These are phyloP conservation scores for Centaurea solstitialis DNA, from an alignment of 129 eudicot species.

Conservation along the genomic window DNA sequence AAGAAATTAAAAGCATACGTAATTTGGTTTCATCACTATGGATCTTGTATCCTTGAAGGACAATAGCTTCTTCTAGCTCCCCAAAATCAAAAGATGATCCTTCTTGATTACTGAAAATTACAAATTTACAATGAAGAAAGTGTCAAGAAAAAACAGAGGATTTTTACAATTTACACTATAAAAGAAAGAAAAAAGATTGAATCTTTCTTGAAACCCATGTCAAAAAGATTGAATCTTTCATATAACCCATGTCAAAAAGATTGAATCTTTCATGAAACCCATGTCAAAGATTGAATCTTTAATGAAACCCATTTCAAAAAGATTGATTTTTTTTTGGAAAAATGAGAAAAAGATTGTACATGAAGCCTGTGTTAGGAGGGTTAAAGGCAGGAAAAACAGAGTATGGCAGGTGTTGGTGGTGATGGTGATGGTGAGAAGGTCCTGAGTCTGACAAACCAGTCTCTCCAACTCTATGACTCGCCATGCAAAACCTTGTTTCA, in stretches of 20 bases:
- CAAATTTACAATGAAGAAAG: conserved; percentile 17
- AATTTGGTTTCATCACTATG: conserved; percentile 71
- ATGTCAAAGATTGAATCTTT: no score
- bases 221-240: conserved; percentile 10
- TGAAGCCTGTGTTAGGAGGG: conserved; percentile 58
- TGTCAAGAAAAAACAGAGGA: conserved; percentile 32
- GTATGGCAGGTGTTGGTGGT: conserved; percentile 65
- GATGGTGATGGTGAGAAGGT: conserved; percentile 56
- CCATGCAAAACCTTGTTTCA: conserved; percentile 70
- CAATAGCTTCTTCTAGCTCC: conserved; percentile 94
- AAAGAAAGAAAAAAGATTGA: not conserved
- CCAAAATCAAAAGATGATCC: conserved; percentile 88
- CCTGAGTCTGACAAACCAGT: conserved; percentile 66
- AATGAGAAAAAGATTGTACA: conserved; percentile 36
- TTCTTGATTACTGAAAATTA: conserved; percentile 63
- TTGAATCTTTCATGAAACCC: not conserved
- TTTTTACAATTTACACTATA: not conserved
- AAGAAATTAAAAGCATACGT: conserved; percentile 44
- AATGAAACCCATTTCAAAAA: no score
- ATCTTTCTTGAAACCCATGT: conserved; percentile 10
- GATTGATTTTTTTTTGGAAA: not conserved
- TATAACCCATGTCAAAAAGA: conserved; percentile 13
- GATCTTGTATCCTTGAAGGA: conserved; percentile 75
- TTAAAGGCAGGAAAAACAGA: conserved; percentile 62
- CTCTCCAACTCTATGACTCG: conserved; percentile 79